Evolutionary conservation across 2,329 filamentous ascomycete genomes (phyloP).

Genomic region (Alternaria sp.): DNA sequence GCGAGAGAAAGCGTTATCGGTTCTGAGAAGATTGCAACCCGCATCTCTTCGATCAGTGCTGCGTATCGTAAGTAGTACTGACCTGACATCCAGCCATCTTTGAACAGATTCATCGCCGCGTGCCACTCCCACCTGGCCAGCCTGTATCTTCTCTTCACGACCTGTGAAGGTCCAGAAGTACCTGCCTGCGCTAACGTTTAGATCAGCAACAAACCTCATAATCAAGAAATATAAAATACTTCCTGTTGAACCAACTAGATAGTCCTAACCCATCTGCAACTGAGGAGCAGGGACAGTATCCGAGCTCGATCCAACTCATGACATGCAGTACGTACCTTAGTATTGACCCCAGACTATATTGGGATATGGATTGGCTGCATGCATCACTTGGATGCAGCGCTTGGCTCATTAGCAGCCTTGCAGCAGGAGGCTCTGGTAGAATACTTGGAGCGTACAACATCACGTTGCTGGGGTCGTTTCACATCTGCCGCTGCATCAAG

Average conservation of each 20-base stretch:
- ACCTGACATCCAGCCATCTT: neutral
- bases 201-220: neutral
- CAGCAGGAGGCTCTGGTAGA: neutral
- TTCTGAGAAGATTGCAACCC: neutral
- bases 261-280: too few species aligned
- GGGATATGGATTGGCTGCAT: neutral
- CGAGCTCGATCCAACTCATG: too few species aligned
- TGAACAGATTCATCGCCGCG: neutral
- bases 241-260: too few species aligned
- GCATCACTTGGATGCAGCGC: neutral
- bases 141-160: neutral
- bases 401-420: neutral
- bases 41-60: neutral
- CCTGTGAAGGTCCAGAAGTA: neutral
- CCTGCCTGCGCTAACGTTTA: neutral
- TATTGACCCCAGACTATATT: neutral
- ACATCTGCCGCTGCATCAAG: conserved; percentile 3
- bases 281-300: neutral
- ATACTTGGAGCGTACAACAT: neutral
- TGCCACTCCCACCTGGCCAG: neutral
- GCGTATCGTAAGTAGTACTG: neutral
- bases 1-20: neutral
- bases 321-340: neutral
- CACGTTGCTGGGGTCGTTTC: neutral
- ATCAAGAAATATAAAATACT: too few species aligned